phyloP scores from a whole-genome alignment of 345 rosid genomes.

The Salix dunnii region DNA sequence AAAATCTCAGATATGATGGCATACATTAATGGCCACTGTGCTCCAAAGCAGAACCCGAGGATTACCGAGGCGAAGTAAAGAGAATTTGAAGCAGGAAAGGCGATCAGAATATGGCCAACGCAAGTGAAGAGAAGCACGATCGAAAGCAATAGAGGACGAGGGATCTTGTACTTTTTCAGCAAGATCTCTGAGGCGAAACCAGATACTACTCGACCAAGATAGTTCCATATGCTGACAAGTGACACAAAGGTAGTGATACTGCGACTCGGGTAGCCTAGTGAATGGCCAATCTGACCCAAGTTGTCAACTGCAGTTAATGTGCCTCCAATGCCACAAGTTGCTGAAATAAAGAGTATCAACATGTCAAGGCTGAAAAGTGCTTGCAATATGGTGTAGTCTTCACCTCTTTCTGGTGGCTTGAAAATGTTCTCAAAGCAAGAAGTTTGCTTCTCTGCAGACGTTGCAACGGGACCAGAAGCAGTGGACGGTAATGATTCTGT shows the following conservation, averaged over 20 bases:
- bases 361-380: slow-evolving; percentile 23
- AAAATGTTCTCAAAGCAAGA: slow-evolving; percentile 3
- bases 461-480: not conserved
- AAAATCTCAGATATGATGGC: slow-evolving; percentile 20
- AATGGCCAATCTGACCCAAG: slow-evolving; percentile 16
- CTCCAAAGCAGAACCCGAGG: slow-evolving; percentile 17
- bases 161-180: slow-evolving; percentile 12
- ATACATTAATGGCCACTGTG: slow-evolving; percentile 14
- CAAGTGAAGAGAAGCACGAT: slow-evolving; percentile 11
- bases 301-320: slow-evolving; percentile 16
- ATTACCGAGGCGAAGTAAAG: slow-evolving; percentile 21
- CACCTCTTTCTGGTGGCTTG: slow-evolving; percentile 19
- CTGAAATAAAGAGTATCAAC: slow-evolving; percentile 12
- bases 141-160: slow-evolving; percentile 15
- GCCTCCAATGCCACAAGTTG: slow-evolving; percentile 17
- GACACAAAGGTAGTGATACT: slow-evolving; percentile 19
- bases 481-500: not conserved
- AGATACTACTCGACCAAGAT: slow-evolving; percentile 16
- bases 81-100: slow-evolving; percentile 18
- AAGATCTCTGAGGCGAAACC: slow-evolving; percentile 21
- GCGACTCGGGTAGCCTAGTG: slow-evolving; percentile 16
- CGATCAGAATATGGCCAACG: slow-evolving; percentile 17
- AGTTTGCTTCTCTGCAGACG: slow-evolving; percentile 6
- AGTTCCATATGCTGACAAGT: slow-evolving; percentile 26
- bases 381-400: slow-evolving; percentile 23